Percentiles rank a stretch among this genome's conserved stretches.
Evolutionary conservation across 305 asterid genomes (phyloP).

Genomic region (Fraxinus ornus): DNA sequence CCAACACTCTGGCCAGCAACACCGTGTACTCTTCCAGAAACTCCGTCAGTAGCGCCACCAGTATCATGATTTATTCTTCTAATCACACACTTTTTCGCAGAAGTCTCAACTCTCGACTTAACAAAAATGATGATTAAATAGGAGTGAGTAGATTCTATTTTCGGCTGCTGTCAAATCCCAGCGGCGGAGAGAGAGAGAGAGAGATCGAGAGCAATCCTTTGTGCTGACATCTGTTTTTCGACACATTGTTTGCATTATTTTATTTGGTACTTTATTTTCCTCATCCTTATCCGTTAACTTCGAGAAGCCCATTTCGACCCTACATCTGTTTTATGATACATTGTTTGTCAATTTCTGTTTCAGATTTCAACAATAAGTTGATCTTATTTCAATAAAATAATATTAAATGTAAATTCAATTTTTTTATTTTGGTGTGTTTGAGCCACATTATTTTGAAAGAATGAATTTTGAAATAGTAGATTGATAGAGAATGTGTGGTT

Average conservation of each 20-base stretch:
- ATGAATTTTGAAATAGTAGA: too few relatives aligned
- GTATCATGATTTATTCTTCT: background rate
- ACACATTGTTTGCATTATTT: background rate
- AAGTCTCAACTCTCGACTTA: background rate
- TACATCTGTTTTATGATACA: too few relatives aligned
- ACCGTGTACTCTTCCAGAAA: slow-evolving; percentile 10
- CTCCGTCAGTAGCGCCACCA: slow-evolving; percentile 11
- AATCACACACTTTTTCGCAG: too few relatives aligned
- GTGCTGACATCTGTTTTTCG: background rate
- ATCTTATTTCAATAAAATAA: too few relatives aligned
- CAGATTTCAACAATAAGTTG: too few relatives aligned
- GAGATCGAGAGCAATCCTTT: background rate
- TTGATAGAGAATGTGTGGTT: too few relatives aligned
- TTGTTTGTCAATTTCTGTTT: too few relatives aligned
- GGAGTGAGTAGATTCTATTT: background rate
- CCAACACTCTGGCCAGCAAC: slow-evolving; percentile 20
- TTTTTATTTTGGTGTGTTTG: too few relatives aligned
- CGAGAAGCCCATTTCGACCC: background rate
- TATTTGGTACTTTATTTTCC: background rate
- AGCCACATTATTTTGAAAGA: too few relatives aligned
- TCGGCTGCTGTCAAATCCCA: background rate
- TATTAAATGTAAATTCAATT: too few relatives aligned
- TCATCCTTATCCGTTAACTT: background rate
- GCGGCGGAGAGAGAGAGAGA: background rate
- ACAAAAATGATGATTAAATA: background rate